Evolutionary conservation across 1,284 basidiomycete genomes (phyloP), one percentile per base, ranked within the genome.

Genomic region (Sphagnurus paluster): DNA sequence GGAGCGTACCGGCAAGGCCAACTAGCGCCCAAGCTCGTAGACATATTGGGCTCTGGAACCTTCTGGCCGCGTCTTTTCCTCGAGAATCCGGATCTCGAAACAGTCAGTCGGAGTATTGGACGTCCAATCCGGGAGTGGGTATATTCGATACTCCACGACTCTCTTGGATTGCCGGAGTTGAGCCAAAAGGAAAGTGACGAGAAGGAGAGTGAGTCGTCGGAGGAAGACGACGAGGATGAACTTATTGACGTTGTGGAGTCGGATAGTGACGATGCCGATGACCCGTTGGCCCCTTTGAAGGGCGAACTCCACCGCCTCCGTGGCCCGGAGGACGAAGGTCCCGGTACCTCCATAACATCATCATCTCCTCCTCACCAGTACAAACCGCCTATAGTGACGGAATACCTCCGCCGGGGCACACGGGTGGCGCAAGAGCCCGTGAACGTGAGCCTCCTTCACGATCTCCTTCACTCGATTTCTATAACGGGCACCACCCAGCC

Each of bases 391-490:
- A 59, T 65, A 1, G 67, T 93, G 8, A 75, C 67, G 1, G 90
- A 93, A 58, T 87, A 89, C 53, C 60, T 87, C 30, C 81, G 91
- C 13, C 79, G 84, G 21, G 88, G 90, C 3, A 78, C 79, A 1
- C 75, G 85, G 26, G 71, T 88, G 46, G 78, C 77, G 3, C 61
- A 77, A 16, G 82, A 86, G 50, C 68, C 71, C n/a, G 69, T 89
- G 5, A 46, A 51, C 0, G 79, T 89, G 4, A 69, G 69, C 11
- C 59, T 75, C 4, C 57, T 88, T 6, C 48, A 63, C 16, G 66
- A 72, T 7, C 62, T 87, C 9, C 62, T 85, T 14, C 55, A 60
- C 5, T 69, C 69, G 1, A 54, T 77, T 49, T 53, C 67, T 30
- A n/a, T n/a, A n/a, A n/a, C n/a, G n/a, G n/a, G n/a, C n/a, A n/a